Evolutionary conservation across 202 grass and related monocot genomes (phyloP).

Genomic region (Carex sylvatica): DNA sequence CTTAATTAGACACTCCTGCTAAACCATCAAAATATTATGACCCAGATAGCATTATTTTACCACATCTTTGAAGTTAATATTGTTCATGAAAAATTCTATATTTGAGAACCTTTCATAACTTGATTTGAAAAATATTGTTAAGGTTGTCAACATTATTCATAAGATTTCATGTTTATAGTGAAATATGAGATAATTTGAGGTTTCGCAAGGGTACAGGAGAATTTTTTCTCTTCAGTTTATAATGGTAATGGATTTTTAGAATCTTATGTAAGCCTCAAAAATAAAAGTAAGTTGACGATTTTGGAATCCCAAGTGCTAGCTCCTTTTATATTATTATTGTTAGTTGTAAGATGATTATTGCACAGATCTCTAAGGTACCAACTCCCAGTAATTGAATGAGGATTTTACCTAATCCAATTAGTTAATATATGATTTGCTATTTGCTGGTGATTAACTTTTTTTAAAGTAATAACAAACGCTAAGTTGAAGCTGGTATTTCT

Average conservation of each 20-base stretch:
- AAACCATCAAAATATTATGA: background rate
- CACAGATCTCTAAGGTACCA: background rate
- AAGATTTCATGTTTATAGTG: background rate
- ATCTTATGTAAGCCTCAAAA: conserved; percentile 1
- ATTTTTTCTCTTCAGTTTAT: background rate
- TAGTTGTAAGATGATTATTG: background rate
- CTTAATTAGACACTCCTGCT: background rate
- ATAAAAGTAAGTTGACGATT: background rate
- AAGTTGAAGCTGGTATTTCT: background rate
- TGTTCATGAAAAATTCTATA: background rate
- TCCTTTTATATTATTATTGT: background rate
- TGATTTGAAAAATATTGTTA: background rate
- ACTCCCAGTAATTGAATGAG: background rate
- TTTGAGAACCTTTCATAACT: background rate
- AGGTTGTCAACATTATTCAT: background rate
- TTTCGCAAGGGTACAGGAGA: background rate
- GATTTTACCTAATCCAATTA: background rate
- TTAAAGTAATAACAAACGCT: background rate
- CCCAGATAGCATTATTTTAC: background rate
- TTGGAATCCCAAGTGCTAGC: background rate
- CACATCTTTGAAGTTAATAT: background rate
- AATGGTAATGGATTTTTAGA: background rate
- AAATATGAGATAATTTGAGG: background rate
- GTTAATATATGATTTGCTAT: background rate
- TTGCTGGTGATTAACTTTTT: background rate